A percentile compares a stretch with the other conserved stretches of the same genome.
These are phyloP conservation scores for Ophiostoma populinum DNA, from an alignment of 2,329 filamentous ascomycete species.

Conservation along the genomic window DNA sequence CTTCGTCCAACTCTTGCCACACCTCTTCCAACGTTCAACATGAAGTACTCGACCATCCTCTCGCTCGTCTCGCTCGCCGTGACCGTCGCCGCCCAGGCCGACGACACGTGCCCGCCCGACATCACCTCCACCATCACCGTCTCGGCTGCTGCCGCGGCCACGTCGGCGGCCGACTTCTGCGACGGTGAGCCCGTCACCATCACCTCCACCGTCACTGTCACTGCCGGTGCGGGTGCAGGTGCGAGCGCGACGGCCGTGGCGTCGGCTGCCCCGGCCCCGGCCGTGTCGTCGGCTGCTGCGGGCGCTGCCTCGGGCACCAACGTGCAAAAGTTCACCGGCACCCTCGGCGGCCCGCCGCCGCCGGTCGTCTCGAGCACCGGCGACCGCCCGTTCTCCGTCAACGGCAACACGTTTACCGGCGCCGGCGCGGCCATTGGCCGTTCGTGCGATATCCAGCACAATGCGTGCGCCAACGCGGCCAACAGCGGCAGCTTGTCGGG, in stretches of 20 bases:
- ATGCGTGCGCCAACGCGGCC: slow-evolving; percentile 1
- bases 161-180: neutral
- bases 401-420: neutral
- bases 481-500: neutral
- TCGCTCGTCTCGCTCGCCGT: neutral
- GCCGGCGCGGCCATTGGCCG: neutral
- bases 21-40: neutral
- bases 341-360: neutral
- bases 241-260: neutral
- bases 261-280: neutral
- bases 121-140: slow-evolving; percentile 1
- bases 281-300: neutral
- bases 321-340: slow-evolving; percentile 1
- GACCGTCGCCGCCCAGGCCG: neutral
- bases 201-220: neutral
- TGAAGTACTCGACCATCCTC: slow-evolving; percentile 1
- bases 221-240: neutral
- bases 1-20: neutral
- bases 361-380: slow-evolving; percentile 1
- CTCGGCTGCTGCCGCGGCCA: neutral
- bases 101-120: neutral
- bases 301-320: neutral
- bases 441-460: slow-evolving; percentile 1
- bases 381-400: neutral
- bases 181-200: neutral